Evolutionary conservation across 2,329 filamentous ascomycete genomes (phyloP).

Genomic region (Apiospora malaysiana): DNA sequence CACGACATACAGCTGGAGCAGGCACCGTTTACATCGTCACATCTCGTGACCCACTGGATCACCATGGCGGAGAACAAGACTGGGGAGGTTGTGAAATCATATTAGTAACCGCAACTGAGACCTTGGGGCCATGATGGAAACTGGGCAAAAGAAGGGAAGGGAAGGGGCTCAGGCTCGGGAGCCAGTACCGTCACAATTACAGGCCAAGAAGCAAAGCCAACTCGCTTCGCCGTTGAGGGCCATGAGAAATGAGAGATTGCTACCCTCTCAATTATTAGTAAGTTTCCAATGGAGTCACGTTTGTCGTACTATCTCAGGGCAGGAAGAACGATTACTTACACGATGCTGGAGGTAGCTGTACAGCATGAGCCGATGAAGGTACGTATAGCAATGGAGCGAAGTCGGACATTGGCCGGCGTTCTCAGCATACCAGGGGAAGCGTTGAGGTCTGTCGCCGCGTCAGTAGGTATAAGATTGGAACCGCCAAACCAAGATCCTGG

Average conservation of each 20-base stretch:
- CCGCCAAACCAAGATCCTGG: not conserved
- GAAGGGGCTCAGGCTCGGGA: not conserved
- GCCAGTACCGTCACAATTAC: slow-evolving; percentile 64
- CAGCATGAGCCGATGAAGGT: slow-evolving; percentile 65
- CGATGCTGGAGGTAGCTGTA: slow-evolving; percentile 63
- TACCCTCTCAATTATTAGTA: slow-evolving; percentile 32
- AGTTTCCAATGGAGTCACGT: too few relatives aligned
- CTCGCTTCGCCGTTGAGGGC: slow-evolving; percentile 65
- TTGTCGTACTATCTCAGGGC: not conserved
- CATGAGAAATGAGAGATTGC: slow-evolving; percentile 65
- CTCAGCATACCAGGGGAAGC: slow-evolving; percentile 56
- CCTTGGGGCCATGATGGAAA: not conserved
- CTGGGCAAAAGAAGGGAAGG: not conserved
- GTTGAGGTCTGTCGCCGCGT: slow-evolving; percentile 52
- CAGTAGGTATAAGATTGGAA: not conserved
- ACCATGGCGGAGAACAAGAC: slow-evolving; percentile 65
- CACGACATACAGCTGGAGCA: not conserved
- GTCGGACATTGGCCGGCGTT: slow-evolving; percentile 46
- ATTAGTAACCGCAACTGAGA: not conserved
- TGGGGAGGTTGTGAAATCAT: slow-evolving; percentile 32
- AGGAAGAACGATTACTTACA: slow-evolving; percentile 45
- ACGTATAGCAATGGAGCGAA: slow-evolving; percentile 59
- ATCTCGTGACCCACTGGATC: slow-evolving; percentile 65
- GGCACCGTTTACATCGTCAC: slow-evolving; percentile 41
- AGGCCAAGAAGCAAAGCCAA: slow-evolving; percentile 71